Evolutionary conservation across 768 basidiomycete species (phyloP).

Genomic region (Lactarius pseudohatsudake): DNA sequence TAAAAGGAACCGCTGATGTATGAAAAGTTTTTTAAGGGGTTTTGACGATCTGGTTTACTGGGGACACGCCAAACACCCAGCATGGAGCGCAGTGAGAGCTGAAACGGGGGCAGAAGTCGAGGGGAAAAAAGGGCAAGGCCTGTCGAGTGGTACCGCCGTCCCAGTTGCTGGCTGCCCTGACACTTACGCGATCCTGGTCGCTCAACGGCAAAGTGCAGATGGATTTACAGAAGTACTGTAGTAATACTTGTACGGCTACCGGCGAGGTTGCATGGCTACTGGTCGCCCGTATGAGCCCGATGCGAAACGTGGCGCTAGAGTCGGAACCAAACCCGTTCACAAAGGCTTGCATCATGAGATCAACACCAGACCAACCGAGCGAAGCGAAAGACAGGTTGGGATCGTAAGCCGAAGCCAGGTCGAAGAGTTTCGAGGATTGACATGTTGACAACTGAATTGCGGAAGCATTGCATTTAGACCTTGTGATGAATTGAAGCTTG

Average conservation of each 20-base stretch:
- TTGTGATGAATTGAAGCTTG: not conserved
- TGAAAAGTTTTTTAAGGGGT: not conserved
- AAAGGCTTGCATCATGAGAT: too few relatives aligned
- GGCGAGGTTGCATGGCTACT: not conserved
- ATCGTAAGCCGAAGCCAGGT: slow-evolving; percentile 5
- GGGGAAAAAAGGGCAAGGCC: not conserved
- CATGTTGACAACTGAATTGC: not conserved
- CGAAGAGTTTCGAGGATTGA: slow-evolving; percentile 1
- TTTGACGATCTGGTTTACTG: not conserved
- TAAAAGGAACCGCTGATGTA: not conserved
- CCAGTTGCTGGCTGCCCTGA: not conserved
- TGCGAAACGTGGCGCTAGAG: not conserved
- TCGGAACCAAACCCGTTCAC: not conserved
- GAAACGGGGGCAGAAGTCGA: not conserved
- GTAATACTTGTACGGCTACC: not conserved
- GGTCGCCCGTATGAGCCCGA: not conserved
- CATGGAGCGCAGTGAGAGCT: not conserved
- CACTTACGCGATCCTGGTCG: not conserved
- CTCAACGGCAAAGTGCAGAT: not conserved
- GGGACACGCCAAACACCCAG: not conserved
- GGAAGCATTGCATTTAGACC: slow-evolving; percentile 2
- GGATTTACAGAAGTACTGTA: not conserved
- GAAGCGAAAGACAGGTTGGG: not conserved
- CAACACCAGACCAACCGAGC: not conserved
- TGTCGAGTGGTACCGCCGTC: not conserved